Evolutionary conservation across 148 eudicot species (phyloP).

Genomic region (Rhododendron molle): DNA sequence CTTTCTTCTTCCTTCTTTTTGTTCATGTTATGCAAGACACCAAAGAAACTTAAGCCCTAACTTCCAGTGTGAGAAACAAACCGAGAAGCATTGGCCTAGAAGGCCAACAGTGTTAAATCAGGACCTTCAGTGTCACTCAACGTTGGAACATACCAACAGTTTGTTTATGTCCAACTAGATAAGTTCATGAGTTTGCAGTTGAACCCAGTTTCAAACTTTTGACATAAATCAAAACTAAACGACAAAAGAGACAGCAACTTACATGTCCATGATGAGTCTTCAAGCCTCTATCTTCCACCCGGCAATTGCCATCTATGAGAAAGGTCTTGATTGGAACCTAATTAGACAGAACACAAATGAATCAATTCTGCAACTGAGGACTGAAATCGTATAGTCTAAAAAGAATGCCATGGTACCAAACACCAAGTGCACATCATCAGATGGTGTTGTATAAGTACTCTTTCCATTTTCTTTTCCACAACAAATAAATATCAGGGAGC

Average conservation of each 20-base stretch:
- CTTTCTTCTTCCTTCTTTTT: not conserved
- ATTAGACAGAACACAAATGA: slow-evolving; percentile 10
- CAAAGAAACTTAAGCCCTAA: not conserved
- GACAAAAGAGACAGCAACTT: slow-evolving; percentile 30
- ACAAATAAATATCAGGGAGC: not conserved
- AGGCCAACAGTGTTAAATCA: not conserved
- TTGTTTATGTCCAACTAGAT: not conserved
- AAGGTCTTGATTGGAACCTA: slow-evolving; percentile 90
- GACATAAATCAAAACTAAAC: not conserved
- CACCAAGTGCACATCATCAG: not conserved
- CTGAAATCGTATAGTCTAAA: not conserved
- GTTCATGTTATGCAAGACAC: not conserved
- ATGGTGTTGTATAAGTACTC: not conserved
- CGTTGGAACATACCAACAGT: not conserved
- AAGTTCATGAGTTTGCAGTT: not conserved
- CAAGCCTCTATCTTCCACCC: slow-evolving; percentile 98
- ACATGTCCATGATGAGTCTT: slow-evolving; percentile 99
- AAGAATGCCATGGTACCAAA: not conserved
- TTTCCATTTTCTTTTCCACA: not conserved
- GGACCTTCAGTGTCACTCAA: not conserved
- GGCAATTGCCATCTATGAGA: slow-evolving; percentile 91
- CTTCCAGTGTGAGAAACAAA: not conserved
- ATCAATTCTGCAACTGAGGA: slow-evolving; percentile 4
- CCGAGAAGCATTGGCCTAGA: not conserved
- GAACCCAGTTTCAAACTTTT: not conserved